Evolutionary conservation across 192 early-diverging fungal genomes (phyloP).

Genomic region (Coemansia umbellata): DNA sequence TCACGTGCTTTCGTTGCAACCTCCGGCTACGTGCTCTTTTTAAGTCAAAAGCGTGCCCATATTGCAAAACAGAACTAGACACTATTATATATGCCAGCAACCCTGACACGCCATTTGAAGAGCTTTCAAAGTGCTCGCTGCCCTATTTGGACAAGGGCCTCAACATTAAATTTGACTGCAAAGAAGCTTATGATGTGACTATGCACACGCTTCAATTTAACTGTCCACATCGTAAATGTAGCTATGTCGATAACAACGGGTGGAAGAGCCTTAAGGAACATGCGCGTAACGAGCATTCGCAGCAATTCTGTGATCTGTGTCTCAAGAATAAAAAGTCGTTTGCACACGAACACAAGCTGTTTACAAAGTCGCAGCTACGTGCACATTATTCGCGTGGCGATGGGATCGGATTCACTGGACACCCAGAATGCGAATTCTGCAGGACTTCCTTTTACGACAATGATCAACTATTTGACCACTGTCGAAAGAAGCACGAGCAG

Average conservation of each 20-base stretch:
- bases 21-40: conserved; percentile 86
- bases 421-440: conserved; percentile 92
- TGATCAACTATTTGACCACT: conserved; percentile 95
- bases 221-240: conserved; percentile 82
- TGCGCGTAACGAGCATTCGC: conserved; percentile 67
- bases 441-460: conserved; percentile 75
- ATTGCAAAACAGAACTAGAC: conserved; percentile 87
- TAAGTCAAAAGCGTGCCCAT: conserved; percentile 78
- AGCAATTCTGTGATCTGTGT: conserved; percentile 85
- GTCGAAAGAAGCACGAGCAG: conserved; percentile 88
- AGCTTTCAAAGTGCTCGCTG: conserved; percentile 52
- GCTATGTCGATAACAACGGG: conserved; percentile 65
- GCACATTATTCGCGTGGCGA: conserved; percentile 75
- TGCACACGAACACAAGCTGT: conserved; percentile 87
- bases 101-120: conserved; percentile 53
- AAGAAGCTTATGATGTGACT: conserved; percentile 70
- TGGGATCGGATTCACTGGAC: conserved; percentile 70
- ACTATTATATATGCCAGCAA: conserved; percentile 74
- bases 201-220: conserved; percentile 75
- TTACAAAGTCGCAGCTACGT: conserved; percentile 68
- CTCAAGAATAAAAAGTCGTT: conserved; percentile 88
- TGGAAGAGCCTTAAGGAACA: conserved; percentile 86
- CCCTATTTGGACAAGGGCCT: conserved; percentile 63
- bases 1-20: conserved; percentile 91
- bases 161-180: conserved; percentile 69